phyloP scores from a whole-genome alignment of 1,284 basidiomycete genomes.

The Grifola frondosa region DNA sequence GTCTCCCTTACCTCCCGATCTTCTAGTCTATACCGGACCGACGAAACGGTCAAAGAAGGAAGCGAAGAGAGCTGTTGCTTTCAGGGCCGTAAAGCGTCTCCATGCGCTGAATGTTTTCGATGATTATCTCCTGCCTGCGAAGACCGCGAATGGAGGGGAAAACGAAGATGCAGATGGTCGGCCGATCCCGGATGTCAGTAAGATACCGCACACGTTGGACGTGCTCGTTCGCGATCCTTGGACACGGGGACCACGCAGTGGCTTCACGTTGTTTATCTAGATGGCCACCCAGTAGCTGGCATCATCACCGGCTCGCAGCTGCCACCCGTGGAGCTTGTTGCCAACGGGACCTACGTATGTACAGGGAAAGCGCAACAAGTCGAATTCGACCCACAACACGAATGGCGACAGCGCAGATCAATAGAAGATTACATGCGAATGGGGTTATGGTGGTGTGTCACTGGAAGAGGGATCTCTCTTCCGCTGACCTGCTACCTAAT shows the following conservation, averaged over 20 bases:
- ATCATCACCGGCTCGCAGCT: conserved; percentile 62
- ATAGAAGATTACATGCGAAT: conserved; percentile 64
- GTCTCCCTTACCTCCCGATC: conserved; percentile 59
- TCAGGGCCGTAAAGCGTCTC: conserved; percentile 67
- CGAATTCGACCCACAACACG: conserved; percentile 42
- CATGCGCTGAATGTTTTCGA: conserved; percentile 74
- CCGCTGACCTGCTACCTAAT: conserved; percentile 61
- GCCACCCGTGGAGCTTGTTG: conserved; percentile 44
- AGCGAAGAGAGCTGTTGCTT: conserved; percentile 79
- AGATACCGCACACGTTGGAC: conserved; percentile 52
- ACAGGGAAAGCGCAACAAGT: conserved; percentile 41
- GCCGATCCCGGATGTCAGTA: conserved; percentile 39
- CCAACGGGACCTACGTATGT: conserved; percentile 35
- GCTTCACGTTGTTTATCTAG: conserved; percentile 58
- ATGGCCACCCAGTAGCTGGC: conserved; percentile 49
- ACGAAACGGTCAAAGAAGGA: conserved; percentile 66
- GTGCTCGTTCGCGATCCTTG: conserved; percentile 64
- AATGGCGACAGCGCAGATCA: conserved; percentile 43
- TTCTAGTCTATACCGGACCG: conserved; percentile 58
- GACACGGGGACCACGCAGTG: conserved; percentile 56
- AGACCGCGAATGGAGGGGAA: conserved; percentile 41
- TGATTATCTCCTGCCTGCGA: conserved; percentile 69
- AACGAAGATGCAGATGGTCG: conserved; percentile 53
- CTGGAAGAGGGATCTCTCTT: conserved; percentile 49
- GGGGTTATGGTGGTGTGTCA: conserved; percentile 64